Percentiles rank a stretch among this genome's conserved stretches.
These are phyloP conservation scores for Neurospora crassa DNA, from an alignment of 2,329 filamentous ascomycete species.

Conservation along the genomic window DNA sequence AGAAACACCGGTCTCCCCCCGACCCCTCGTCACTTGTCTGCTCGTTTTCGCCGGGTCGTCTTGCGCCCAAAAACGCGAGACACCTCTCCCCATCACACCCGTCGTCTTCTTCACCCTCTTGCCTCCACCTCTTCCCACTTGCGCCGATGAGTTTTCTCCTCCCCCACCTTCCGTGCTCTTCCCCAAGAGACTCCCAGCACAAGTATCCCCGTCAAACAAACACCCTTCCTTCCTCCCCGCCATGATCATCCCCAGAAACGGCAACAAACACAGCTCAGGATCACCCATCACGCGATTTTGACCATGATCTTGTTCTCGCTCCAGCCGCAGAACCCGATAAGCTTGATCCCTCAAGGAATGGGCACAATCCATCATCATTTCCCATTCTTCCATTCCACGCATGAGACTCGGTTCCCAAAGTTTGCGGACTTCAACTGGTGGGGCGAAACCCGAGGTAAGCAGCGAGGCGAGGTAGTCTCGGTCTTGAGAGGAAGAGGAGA, in stretches of 20 bases:
- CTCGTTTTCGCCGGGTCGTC: background rate
- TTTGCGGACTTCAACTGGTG: constrained; percentile 18
- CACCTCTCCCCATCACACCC: background rate
- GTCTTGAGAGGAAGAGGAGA: constrained; percentile 14
- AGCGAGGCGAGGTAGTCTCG: constrained; percentile 20
- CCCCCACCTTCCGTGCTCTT: no score
- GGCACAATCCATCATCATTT: constrained; percentile 25
- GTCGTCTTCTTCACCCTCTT: background rate
- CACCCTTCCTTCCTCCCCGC: background rate
- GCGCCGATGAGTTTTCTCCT: background rate
- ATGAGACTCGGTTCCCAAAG: constrained; percentile 21
- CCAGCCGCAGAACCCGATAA: constrained; percentile 4
- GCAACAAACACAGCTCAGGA: constrained; percentile 7
- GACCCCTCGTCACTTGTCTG: background rate
- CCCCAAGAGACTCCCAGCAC: no score
- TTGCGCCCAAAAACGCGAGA: constrained; percentile 12
- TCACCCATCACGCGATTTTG: background rate
- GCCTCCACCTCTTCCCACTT: background rate
- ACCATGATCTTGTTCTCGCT: background rate
- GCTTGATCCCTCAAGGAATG: constrained; percentile 17
- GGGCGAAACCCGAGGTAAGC: constrained; percentile 17
- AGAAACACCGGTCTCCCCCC: background rate
- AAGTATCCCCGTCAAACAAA: background rate
- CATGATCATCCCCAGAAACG: constrained; percentile 7
- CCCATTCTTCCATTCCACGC: constrained; percentile 25